Conservation (phyloP, 2,329 filamentous ascomycete species). For the Colletotrichum cordylinicola region DNA sequence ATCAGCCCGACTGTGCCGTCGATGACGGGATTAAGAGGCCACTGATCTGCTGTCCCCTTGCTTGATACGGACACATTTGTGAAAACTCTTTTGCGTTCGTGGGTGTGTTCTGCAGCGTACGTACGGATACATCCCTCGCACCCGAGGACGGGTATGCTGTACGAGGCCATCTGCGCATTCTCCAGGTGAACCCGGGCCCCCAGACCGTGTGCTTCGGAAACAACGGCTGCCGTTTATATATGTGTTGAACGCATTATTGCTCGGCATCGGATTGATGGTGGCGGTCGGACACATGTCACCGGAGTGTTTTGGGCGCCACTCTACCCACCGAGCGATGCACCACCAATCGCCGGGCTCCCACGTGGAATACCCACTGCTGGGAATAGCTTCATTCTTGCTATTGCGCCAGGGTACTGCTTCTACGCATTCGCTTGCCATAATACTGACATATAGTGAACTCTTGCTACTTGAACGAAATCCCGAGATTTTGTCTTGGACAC, state of each 20-base stretch:
- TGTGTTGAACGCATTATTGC: neutral
- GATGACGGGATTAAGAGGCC: neutral
- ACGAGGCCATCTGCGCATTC: neutral
- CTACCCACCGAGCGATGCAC: neutral
- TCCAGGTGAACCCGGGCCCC: rapidly evolving
- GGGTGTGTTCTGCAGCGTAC: neutral
- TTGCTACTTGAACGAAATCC: rapidly evolving
- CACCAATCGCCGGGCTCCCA: slow-evolving; percentile 4
- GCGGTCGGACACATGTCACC: neutral
- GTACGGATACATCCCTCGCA: neutral
- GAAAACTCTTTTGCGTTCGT: neutral
- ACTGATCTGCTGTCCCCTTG: neutral
- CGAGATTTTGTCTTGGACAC: neutral
- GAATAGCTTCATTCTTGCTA: neutral
- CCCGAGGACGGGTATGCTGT: neutral
- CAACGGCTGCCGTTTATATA: neutral
- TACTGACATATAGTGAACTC: rapidly evolving
- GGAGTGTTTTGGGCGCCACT: neutral
- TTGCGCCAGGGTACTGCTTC: neutral
- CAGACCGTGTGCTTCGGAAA: neutral
- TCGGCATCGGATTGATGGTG: neutral
- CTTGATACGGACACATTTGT: neutral
- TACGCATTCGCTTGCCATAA: neutral
- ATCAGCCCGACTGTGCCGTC: neutral
- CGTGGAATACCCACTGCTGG: slow-evolving; percentile 11